Evolutionary conservation across 78 protist species (phyloP).

Genomic region (Planoprotostelium fungivorum): DNA sequence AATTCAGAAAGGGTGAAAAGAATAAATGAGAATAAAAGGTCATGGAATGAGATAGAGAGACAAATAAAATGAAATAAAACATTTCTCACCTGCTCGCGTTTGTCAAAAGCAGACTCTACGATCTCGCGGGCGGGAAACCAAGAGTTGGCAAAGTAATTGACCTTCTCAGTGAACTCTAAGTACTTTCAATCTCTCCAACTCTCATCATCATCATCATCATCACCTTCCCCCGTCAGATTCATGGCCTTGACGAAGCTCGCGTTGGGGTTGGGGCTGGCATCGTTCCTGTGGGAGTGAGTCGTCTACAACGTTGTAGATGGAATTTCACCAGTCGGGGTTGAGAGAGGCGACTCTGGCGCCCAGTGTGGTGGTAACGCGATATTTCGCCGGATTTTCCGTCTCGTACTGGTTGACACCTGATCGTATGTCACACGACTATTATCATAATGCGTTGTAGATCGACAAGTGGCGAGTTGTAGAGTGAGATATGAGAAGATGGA

Average conservation of each 20-base stretch:
- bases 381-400: constrained; percentile 17
- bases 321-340: constrained; percentile 61
- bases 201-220: background rate
- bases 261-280: background rate
- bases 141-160: background rate
- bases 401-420: constrained; percentile 9
- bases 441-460: background rate
- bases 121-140: constrained; percentile 81
- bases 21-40: too few species aligned
- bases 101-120: constrained; percentile 41
- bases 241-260: constrained; percentile 57
- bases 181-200: background rate
- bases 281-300: background rate
- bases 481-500: background rate
- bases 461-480: background rate
- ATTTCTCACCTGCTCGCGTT: background rate
- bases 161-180: background rate
- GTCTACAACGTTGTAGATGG: background rate
- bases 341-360: constrained; percentile 46
- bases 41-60: too few species aligned
- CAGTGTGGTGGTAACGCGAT: constrained; percentile 30
- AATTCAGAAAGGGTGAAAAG: too few species aligned
- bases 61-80: too few species aligned
- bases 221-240: constrained; percentile 48
- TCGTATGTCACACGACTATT: too few species aligned